Base-by-base conservation (phyloP, 1,284 basidiomycete genomes). In the Sporisorium exsertum region DNA sequence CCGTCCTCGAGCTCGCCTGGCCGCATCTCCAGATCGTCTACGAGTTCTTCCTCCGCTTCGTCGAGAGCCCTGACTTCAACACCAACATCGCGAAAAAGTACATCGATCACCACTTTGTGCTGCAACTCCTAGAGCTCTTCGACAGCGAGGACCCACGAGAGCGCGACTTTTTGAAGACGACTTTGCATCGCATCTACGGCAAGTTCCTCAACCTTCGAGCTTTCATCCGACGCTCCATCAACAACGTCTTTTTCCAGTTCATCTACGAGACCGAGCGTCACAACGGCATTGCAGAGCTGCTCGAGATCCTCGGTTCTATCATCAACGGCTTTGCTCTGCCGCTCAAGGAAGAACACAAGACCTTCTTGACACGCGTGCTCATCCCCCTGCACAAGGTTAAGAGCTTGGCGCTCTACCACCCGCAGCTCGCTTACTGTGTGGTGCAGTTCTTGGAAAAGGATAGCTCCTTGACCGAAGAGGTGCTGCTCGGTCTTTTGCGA, bases 381-480 rank as follows among this genome's bases (percentile, higher is more conserved):
- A 91, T 99, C 59, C 97, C 97, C 1, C 88, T 99, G 47, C 97
- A 99, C 89, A 99, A 99, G 88, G 97, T 94, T 84, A 98, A 97
- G 88, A 94, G 92, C 77, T 89, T 99, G 35, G 94, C 95, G 13
- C 89, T 99, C 78, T 99, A 99, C 86, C 97, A 99, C 84, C 97
- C 97, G 15, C 97, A 99, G 86, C 89, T 99, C 64, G 97, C 97
- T 16, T 99, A 99, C 87, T 99, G 97, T 83, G 95, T 99, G 37
- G 97, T 99, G 3, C 97, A 99, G 86, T 99, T 98, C 88, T 87
- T 99, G 69, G 97, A 99, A 86, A 99, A 99, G 88, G 97, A 99
- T 81, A 90, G 94, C 2, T 86, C 89, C 5, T 89, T 99, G 59
- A 97, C 95, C 22, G 94, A 98, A 87, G 95, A 98, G 64, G 97